Base-by-base conservation (phyloP, 106 monocot genomes). In the Acorus gramineus region DNA sequence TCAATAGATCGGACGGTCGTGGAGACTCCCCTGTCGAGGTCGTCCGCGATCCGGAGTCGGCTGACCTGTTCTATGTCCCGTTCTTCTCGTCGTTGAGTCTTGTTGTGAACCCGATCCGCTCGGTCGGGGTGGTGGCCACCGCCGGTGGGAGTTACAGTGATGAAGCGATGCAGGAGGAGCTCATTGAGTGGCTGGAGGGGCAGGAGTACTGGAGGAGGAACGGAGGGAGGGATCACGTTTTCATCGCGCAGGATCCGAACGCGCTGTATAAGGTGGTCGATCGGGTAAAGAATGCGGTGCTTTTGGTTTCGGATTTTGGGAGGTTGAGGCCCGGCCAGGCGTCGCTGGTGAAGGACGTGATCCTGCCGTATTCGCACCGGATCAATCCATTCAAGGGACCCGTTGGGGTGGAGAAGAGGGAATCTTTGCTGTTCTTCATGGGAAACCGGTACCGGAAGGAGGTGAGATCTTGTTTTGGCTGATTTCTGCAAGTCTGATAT, bases 21-120 rank as follows among this genome's bases (percentile, higher is more conserved):
- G 44, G 63, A 6, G 14, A 50, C 45, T 87, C 80, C 9, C 78
- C 78, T 4, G 47, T 88, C 8, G 54, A 52, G 53, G 61, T 64
- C 6, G 76, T 80, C 8, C 10, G 14, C 46, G 79, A 91, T 61
- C 90, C 87, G 7, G 78, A 71, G 44, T 69, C 76, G 14, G 95
- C 91, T 0, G 91, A 96, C 47, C 77, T 96, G 61, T 96, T 87
- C 69, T 96, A 79, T 53, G 91, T 96, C 8, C 91, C 96, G 1
- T 96, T 96, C 74, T 87, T 96, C 77, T 96, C 96, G 54, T 90
- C 90, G 1, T 75, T 96, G 14, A 87, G 87, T 68, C 74, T 96
- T 46, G 69, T 87, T 14, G 96, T 88, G 61, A 96, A 96, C 56
- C 90, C 85, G 2, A 70, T 81, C 69, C 73, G 82, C 11, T 73